Evolutionary conservation across 1,284 basidiomycete genomes (phyloP), one percentile per base, ranked within the genome.

Genomic region (Rhodotorula mucilaginosa): DNA sequence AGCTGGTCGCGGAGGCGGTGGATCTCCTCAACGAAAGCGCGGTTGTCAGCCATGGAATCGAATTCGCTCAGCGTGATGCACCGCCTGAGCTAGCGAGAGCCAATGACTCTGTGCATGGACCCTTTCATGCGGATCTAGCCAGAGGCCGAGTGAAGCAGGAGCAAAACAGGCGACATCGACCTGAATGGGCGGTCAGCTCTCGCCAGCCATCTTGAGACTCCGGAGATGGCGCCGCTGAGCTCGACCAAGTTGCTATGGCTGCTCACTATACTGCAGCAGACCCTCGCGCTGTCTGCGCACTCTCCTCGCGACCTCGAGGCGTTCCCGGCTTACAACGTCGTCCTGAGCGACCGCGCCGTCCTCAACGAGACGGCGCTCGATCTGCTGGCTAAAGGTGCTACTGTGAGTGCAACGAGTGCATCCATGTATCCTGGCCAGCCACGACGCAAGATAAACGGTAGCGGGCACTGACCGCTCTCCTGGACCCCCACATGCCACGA

Each of bases 271-370:
- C 21, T 64, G 19, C 63, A 29, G 12, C 56, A 58, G 56, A 47
- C 60, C 8, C 54, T 68, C 10, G 66, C 61, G 18, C 63, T 79
- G 13, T 79, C 78, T 6, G 69, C 76, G 2, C 74, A 72, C 65
- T 76, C 75, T 47, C 78, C 78, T 1, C 65, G 70, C 31, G 78
- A 79, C 65, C 68, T 77, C 47, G 72, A 77, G 46, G 68, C 72
- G 34, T 71, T 69, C 59, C 77, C 78, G 3, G 69, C 68, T 4
- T 79, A 65, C 71, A 5, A 46, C 18, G 70, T 79, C 60, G 59
- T 64, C 64, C 56, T 78, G 39, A 63, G 54, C 31, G 57, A 71
- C 49, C 60, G 65, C 12, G 31, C 60, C n/a, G 57, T 78, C 23
- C 65, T 75, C 44, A 79, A 79, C 68, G 76, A 69, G 23, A 73